Percentiles rank a stretch among this genome's conserved stretches.
These are phyloP conservation scores for Bothriochloa decipiens DNA, from an alignment of 176 grass and related monocot genomes.

Conservation along the genomic window DNA sequence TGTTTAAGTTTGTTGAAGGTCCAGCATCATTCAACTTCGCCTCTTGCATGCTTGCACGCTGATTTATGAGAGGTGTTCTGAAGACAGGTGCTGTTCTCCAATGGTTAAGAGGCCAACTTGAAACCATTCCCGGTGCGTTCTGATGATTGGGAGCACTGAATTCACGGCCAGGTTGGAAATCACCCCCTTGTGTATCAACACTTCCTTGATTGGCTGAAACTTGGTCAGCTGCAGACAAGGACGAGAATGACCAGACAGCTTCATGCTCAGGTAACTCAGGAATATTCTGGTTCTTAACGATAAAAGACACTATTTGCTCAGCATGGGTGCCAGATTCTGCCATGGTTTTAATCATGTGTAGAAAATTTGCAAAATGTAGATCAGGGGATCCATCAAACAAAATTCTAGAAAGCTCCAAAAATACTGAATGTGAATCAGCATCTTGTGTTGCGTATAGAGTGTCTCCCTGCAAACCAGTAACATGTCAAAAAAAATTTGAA, in stretches of 20 bases:
- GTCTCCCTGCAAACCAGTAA: constrained; percentile 73
- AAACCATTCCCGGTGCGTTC: constrained; percentile 48
- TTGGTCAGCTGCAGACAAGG: constrained; percentile 36
- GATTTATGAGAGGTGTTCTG: constrained; percentile 40
- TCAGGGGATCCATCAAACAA: constrained; percentile 91
- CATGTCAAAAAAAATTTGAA: constrained; percentile 17
- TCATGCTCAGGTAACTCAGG: constrained; percentile 68
- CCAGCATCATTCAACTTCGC: constrained; percentile 32
- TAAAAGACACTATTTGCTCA: constrained; percentile 75
- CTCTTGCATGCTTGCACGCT: constrained; percentile 19
- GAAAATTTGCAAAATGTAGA: constrained; percentile 85
- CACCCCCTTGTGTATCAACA: constrained; percentile 31
- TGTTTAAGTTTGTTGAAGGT: constrained; percentile 23
- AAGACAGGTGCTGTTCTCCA: constrained; percentile 76
- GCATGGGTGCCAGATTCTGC: constrained; percentile 62
- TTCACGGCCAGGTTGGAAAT: constrained; percentile 32
- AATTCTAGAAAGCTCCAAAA: constrained; percentile 86
- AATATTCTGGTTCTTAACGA: constrained; percentile 82
- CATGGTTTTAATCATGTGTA: constrained; percentile 90
- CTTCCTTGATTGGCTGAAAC: constrained; percentile 23
- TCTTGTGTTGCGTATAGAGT: constrained; percentile 58
- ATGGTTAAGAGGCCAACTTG: constrained; percentile 67
- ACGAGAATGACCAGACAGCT: constrained; percentile 74
- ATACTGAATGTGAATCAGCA: constrained; percentile 75
- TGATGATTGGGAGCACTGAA: constrained; percentile 36